These are phyloP conservation scores for Parathielavia appendiculata DNA, from an alignment of 495 filamentous ascomycete species.

Conservation along the genomic window DNA sequence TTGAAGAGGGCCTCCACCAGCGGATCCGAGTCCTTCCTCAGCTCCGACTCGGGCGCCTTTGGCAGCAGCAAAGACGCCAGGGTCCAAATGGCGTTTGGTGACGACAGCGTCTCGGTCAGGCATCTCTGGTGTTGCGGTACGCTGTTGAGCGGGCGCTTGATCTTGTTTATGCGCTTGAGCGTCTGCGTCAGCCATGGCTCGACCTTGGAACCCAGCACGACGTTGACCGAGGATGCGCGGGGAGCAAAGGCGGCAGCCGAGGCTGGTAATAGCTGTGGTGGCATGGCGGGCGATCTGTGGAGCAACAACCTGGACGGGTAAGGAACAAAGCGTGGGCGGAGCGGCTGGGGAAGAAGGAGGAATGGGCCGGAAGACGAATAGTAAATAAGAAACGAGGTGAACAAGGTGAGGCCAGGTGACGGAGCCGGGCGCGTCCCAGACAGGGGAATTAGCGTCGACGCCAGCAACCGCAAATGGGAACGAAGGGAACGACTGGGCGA, in stretches of 20 bases:
- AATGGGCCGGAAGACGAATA: conserved; percentile 51
- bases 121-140: conserved; percentile 95
- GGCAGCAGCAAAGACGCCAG: conserved; percentile 89
- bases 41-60: conserved; percentile 83
- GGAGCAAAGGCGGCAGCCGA: conserved; percentile 97
- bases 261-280: conserved; percentile 83
- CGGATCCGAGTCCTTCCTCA: conserved; percentile 79
- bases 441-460: conserved; percentile 55
- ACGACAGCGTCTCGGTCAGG: conserved; percentile 92
- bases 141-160: conserved; percentile 97
- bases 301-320: conserved; percentile 26
- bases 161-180: conserved; percentile 91
- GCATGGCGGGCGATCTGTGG: conserved; percentile 58
- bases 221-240: conserved; percentile 81
- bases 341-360: conserved; percentile 43
- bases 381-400: conserved; percentile 46
- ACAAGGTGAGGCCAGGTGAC: conserved; percentile 43
- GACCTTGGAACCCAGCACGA: conserved; percentile 89
- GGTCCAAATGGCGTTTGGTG: conserved; percentile 89
- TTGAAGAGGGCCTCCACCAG: conserved; percentile 88
- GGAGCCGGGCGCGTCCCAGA: conserved; percentile 52
- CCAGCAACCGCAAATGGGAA: conserved; percentile 48
- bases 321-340: conserved; percentile 45
- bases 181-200: conserved; percentile 97
- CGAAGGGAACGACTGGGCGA: conserved; percentile 43